These are phyloP conservation scores for Mucuna pruriens DNA, from an alignment of 306 rosid genomes.

Conservation along the genomic window DNA sequence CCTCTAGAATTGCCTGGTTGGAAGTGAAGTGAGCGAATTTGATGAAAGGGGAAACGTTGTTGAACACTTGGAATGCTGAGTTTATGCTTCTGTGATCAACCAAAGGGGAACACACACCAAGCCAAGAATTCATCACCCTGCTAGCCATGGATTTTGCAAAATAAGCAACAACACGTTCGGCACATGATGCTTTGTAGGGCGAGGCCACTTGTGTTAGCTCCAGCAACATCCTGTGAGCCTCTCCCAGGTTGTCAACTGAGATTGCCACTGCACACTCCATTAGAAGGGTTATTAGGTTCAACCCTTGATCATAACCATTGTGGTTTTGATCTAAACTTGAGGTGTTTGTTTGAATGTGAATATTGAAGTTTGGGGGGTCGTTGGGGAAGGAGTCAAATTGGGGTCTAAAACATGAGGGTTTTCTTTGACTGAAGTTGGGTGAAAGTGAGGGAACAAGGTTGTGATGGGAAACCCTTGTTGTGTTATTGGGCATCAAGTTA, in stretches of 20 bases:
- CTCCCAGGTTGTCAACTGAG: constrained; percentile 72
- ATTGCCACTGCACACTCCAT: constrained; percentile 86
- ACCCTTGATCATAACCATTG: constrained; percentile 43
- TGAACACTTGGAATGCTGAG: constrained; percentile 71
- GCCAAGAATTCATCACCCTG: constrained; percentile 73
- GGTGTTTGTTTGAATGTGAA: constrained; percentile 48
- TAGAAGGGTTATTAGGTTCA: constrained; percentile 66
- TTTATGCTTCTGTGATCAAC: constrained; percentile 59
- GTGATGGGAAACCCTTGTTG: constrained; percentile 32
- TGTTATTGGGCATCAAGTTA: constrained; percentile 33
- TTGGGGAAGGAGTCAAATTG: constrained; percentile 27
- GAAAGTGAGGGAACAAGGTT: constrained; percentile 38
- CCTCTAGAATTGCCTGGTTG: constrained; percentile 87
- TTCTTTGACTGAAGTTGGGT: constrained; percentile 44
- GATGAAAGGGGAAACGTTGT: constrained; percentile 77
- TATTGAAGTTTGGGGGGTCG: constrained; percentile 37
- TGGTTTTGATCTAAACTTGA: background rate
- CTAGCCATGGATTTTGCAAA: constrained; percentile 80
- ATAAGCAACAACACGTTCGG: constrained; percentile 80
- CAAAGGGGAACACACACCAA: constrained; percentile 67
- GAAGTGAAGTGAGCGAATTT: constrained; percentile 90
- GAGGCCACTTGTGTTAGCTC: constrained; percentile 77
- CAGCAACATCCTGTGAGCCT: constrained; percentile 71
- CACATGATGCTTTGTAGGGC: constrained; percentile 77
- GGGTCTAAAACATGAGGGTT: constrained; percentile 29